Evolutionary conservation across 2,329 filamentous ascomycete genomes (phyloP), one percentile per base, ranked within the genome.

Genomic region (Penicillium olsonii): DNA sequence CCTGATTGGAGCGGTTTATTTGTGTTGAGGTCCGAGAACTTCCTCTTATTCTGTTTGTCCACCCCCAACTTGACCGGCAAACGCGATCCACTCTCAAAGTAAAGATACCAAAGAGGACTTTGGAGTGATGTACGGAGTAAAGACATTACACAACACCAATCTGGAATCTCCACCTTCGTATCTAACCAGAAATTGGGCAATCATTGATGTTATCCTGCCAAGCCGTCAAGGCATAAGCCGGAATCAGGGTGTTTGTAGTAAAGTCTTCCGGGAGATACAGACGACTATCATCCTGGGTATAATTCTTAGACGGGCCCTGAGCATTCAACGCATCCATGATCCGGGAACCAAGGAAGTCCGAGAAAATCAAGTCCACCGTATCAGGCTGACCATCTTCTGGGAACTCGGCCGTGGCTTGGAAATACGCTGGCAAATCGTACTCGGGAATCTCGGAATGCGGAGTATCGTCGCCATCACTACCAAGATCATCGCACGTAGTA

Each of bases 391-490:
- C 41, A 17, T 26, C 37, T 2, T 22, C 15, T 12, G 50, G 50
- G 15, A 52, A 48, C 11, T 15, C 41, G 20, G 50, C 50, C 5
- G 38, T 44, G 17, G 40, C 45, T 37, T 52, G 41, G 5, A 52
- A 19, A 38, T 52, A 20, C 10, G 14, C 15, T 14, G 40, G 50
- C 18, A 42, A 33, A 2, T 26, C 5, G 4, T 35, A 42, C 17
- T 33, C 48, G 9, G 48, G 43, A 15, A 51, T 43, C n/a, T 15
- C n/a, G 17, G 48, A 46, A 24, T 51, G 48, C 2, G 37, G 39
- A 15, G 39, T 51, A 12, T 51, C 48, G 38, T 52, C 45, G 10
- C 50, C 45, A 45, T 45, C 50, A 48, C 34, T 14, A 8, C 50
- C 45, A n/a, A 52, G 45, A 15, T 52, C 45, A 39, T 48, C 45